Base-by-base conservation (phyloP, 129 eudicot genomes). In the Artemisia argyi region DNA sequence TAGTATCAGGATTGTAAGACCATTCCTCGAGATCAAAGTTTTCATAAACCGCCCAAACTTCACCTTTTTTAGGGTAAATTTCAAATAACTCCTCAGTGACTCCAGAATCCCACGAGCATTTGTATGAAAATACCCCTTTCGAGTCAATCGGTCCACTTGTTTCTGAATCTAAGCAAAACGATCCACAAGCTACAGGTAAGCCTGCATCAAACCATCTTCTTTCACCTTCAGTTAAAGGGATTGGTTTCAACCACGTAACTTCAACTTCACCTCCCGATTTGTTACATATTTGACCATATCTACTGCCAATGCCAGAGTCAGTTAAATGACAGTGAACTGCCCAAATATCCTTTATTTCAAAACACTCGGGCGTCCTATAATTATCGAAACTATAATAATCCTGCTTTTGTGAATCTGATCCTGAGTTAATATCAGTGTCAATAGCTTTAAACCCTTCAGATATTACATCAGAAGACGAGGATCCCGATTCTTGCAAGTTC, bases 31-130 rank as follows among this genome's bases (percentile, higher is more conserved):
- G 90, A 73, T 75, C 81, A 78, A 83, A 88, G 51, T 88, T 75
- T 69, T 88, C 84, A 61, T 83, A 88, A 18, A 88, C 54, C 39
- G 95, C 95, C 95, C 95, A 88, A 62, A 88, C 75, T 52, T 88
- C 90, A 54, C 85, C 85, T 71, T 75, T 83, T 80, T 60, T 76
- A 2, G 95, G 95, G 65, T 82, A 85, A 59, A 88, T 85, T 63
- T 78, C 84, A 19, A 85, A 80, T 71, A 80, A 82, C 26, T 88
- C 88, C 35, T 78, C 66, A 0, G 83, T 80, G 30, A 79, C 74
- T 39, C 84, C 85, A 8, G 81, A 67, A 57, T 66, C 73, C 81
- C 85, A 83, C 5, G 81, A 32, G 78, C 87, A 81, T 32, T 80
- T 77, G 75, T 80, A 79, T 30, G 88, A 83, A 67, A 88, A 88